Evolutionary conservation across 2,329 filamentous ascomycete genomes (phyloP).

Genomic region (Ophiostoma angusticollis): DNA sequence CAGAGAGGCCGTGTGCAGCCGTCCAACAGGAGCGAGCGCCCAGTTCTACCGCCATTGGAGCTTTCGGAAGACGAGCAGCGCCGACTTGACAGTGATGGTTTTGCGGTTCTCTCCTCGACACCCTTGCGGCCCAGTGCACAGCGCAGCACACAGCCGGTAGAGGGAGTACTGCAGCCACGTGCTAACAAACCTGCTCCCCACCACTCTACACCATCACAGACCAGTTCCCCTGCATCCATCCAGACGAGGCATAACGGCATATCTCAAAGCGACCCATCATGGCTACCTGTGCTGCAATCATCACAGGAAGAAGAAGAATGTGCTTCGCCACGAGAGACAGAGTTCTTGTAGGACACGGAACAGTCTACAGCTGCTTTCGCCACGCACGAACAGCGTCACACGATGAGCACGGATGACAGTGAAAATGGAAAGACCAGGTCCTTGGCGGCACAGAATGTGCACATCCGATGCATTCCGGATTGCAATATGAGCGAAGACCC

Average conservation of each 20-base stretch:
- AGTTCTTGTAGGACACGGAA: too few relatives aligned
- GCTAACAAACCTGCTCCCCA: too few relatives aligned
- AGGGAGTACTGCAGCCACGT: too few relatives aligned
- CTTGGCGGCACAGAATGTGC: neutral
- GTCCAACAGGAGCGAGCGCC: neutral
- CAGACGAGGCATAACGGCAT: too few relatives aligned
- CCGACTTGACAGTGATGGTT: neutral
- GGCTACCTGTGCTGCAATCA: too few relatives aligned
- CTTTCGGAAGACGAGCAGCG: neutral
- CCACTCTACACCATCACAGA: too few relatives aligned
- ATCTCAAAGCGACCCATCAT: too few relatives aligned
- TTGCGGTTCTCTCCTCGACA: slow-evolving; percentile 4
- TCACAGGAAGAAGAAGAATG: too few relatives aligned
- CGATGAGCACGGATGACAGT: neutral
- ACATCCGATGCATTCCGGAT: slow-evolving; percentile 1
- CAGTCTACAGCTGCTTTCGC: too few relatives aligned
- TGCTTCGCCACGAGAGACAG: too few relatives aligned
- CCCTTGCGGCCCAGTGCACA: neutral
- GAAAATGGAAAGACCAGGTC: neutral
- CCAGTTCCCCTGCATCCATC: too few relatives aligned
- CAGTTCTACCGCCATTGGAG: neutral
- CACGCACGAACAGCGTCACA: neutral
- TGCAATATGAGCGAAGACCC: neutral
- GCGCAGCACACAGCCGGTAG: neutral
- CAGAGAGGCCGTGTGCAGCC: neutral